These are phyloP conservation scores for Entamoeba invadens DNA, from an alignment of 208 protist species.

Conservation along the genomic window DNA sequence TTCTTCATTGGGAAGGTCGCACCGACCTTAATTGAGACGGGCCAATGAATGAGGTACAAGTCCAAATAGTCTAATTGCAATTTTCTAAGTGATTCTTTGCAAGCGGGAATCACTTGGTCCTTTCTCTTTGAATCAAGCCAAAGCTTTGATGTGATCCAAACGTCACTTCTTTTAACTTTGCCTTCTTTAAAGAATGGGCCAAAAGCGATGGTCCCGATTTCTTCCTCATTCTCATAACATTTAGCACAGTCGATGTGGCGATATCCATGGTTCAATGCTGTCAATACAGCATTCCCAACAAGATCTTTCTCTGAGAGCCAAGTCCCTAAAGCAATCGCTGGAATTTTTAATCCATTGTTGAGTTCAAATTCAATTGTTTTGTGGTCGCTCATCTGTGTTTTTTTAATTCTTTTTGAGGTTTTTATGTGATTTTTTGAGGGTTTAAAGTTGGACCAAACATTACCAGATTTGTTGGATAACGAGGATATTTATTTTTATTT, in stretches of 20 bases:
- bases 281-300: neutral
- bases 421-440: no score
- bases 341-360: neutral
- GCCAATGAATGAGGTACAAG: neutral
- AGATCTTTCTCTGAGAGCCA: neutral
- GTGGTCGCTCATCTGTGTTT: no score
- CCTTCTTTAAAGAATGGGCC: neutral
- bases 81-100: neutral
- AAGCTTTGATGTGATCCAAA: neutral
- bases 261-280: neutral
- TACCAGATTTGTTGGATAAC: no score
- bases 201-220: neutral
- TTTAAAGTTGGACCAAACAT: no score
- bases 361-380: neutral
- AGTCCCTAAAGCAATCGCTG: neutral
- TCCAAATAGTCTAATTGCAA: neutral
- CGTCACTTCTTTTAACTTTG: neutral
- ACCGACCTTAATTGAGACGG: neutral
- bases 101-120: neutral
- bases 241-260: neutral
- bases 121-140: neutral
- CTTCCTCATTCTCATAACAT: neutral
- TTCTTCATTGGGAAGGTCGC: no score
- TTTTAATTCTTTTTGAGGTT: no score
- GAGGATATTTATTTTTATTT: no score